Evolutionary conservation across 169 alveolate genomes (phyloP).

Genomic region (Eimeria acervulina): DNA sequence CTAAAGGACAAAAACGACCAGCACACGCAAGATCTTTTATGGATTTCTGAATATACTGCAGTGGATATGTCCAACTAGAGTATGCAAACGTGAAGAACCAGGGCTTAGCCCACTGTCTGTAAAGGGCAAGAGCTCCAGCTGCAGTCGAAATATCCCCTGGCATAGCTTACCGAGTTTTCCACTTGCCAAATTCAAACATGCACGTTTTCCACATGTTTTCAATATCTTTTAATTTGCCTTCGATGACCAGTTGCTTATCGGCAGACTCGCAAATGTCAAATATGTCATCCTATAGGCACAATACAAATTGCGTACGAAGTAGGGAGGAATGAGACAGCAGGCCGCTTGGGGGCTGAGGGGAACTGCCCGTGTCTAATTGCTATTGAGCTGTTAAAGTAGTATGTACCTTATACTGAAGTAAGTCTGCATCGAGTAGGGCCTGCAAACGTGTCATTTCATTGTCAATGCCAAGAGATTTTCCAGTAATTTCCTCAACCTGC

Average conservation of each 20-base stretch:
- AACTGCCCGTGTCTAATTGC: not conserved
- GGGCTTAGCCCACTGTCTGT: not conserved
- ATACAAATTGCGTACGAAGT: too few species aligned
- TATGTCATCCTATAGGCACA: constrained; percentile 93
- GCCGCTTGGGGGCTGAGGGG: not conserved
- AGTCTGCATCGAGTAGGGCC: constrained; percentile 93
- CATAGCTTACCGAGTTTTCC: constrained; percentile 93
- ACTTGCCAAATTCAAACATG: constrained; percentile 96
- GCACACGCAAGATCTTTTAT: not conserved
- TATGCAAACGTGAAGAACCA: not conserved
- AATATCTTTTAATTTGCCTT: constrained; percentile 94
- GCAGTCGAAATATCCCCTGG: not conserved
- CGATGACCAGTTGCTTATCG: constrained; percentile 97
- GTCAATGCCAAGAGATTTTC: constrained; percentile 89
- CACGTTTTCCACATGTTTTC: constrained; percentile 95
- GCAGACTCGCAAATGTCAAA: constrained; percentile 98
- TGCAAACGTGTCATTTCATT: constrained; percentile 93
- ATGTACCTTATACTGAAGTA: constrained; percentile 82
- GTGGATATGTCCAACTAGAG: not conserved
- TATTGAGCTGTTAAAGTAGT: not conserved
- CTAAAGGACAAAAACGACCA: constrained; percentile 68
- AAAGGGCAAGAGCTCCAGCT: not conserved
- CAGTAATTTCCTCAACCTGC: constrained; percentile 93
- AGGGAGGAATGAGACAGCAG: not conserved
- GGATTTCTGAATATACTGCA: not conserved